Evolutionary conservation across 2,329 filamentous ascomycete genomes (phyloP).

Genomic region (Botrytis hyacinthi): DNA sequence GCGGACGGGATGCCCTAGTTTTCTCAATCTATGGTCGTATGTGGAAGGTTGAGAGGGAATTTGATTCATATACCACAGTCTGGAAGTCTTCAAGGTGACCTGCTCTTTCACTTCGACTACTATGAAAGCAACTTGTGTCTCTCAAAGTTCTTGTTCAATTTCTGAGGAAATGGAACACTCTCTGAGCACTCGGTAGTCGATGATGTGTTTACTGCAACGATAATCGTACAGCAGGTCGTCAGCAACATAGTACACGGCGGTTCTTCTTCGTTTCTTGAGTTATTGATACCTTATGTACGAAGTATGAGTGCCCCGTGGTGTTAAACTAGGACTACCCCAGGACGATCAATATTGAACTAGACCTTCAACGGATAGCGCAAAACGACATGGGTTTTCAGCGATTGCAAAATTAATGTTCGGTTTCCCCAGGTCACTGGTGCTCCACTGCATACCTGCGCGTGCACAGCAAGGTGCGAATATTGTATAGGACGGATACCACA

Average conservation of each 20-base stretch:
- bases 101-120: not conserved
- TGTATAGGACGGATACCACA: not conserved
- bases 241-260: not conserved
- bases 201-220: not conserved
- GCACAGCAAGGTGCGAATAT: not conserved
- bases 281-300: not conserved
- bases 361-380: not conserved
- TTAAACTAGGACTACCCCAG: not conserved
- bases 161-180: not conserved
- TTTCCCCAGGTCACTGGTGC: not conserved
- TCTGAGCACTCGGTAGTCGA: not conserved
- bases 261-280: not conserved
- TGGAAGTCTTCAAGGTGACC: not conserved
- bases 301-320: not conserved
- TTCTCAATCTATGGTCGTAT: slow-evolving; percentile 16
- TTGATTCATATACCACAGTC: not conserved
- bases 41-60: not conserved
- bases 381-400: not conserved
- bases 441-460: not conserved
- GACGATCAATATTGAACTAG: not conserved
- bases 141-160: not conserved
- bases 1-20: slow-evolving; percentile 19
- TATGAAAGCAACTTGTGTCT: not conserved
- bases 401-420: not conserved
- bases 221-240: too few species aligned